Base-by-base conservation (phyloP, 108 stramenopile genomes). In the Schizochytrium sp. region DNA sequence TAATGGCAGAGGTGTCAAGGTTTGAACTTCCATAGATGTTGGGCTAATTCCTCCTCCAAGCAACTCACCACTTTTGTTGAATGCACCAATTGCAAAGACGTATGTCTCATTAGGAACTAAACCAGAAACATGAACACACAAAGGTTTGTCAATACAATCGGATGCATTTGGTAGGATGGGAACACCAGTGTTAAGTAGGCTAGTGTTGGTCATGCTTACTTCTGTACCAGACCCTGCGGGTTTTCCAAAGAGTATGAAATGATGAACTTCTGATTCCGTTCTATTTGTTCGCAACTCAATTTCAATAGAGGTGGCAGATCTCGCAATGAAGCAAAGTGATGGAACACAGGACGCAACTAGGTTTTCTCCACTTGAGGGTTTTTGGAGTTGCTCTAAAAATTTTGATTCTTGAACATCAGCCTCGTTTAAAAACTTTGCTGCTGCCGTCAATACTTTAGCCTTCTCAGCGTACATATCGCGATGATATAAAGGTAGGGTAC, bases 211-310 rank as follows among this genome's bases (percentile, higher is more conserved):
- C 15, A 50, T 55, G 53, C 76, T 83, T 53, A 83, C 76, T 55
- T 83, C 76, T 17, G 76, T 83, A 53, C 76, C 76, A 5, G 76
- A 83, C 47, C 76, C 76, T 5, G 76, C 76, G 28, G 76, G 12
- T 40, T 83, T 83, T 17, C 76, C 76, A 50, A 2, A 83, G 10
- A 83, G 1, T 17, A 42, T 53, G 53, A 55, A 83, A 40, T 83
- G 76, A 2, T 55, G 50, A 5, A 5, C 45, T 40, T 5, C 5
- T 7, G 38, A 5, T 10, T 47, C 45, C 15, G 45, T 49, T 46
- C 8, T 28, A 7, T 17, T 10, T 1, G 64, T 47, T 47, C 76
- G 47, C 13, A 83, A n/a, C 28, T 83, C 28, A 10, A 83, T 10
- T 5, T 10, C 28, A 40, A 83, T 83, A 15, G 47, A 49, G 10